phyloP scores from a whole-genome alignment of 139 green algal species.

The Protoeuglena noctilucae region DNA sequence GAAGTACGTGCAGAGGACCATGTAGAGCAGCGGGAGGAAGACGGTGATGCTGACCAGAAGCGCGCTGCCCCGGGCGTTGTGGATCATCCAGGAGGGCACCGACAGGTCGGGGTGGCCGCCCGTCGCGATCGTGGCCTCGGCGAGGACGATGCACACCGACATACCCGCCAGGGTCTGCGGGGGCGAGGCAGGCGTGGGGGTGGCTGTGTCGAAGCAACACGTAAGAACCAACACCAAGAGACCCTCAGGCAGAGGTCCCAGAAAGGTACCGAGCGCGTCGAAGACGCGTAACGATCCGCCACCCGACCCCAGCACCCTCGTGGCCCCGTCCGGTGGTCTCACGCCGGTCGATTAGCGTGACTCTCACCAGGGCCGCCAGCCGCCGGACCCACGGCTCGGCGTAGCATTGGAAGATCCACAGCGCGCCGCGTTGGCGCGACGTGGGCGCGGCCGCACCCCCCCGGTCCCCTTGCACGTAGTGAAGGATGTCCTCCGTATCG shows the following conservation, averaged over 20 bases:
- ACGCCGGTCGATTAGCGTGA: no score
- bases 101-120: slow-evolving; percentile 53
- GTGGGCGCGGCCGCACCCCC: not conserved
- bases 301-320: no score
- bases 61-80: slow-evolving; percentile 11
- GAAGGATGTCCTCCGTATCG: slow-evolving; percentile 36
- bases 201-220: no score
- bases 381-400: not conserved
- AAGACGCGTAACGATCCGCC: no score
- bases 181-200: no score
- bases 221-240: no score
- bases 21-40: slow-evolving; percentile 59
- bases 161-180: slow-evolving; percentile 26
- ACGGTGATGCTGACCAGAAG: slow-evolving; percentile 26
- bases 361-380: not conserved
- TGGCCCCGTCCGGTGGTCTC: no score
- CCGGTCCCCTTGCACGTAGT: not conserved
- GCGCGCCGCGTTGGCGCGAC: no score
- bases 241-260: no score
- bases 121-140: slow-evolving; percentile 65
- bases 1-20: slow-evolving; percentile 75
- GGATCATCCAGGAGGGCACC: slow-evolving; percentile 35
- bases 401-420: not conserved
- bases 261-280: no score
- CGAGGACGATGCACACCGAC: slow-evolving; percentile 57